Base-by-base conservation (phyloP, 441 rosid genomes). In the Arabidopsis hybrid region DNA sequence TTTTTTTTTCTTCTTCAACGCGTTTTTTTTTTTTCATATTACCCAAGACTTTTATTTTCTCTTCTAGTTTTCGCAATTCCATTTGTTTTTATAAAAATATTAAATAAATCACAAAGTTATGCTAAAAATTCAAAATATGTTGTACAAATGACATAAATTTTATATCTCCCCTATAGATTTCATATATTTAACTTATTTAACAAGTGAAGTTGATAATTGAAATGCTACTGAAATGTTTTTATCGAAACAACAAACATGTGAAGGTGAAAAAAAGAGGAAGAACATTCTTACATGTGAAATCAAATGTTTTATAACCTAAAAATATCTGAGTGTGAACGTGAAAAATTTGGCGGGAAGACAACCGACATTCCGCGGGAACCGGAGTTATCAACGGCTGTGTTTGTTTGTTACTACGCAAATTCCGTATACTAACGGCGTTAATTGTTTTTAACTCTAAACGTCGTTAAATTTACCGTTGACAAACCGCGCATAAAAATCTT, bases 381-480 rank as follows among this genome's bases (percentile, higher is more conserved):
- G 69, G 74, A 68, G 49, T 34, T 16, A 75, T 42, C 64, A 68
- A 68, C 63, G 51, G 51, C 51, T 53, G 73, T 53, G 73, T 59
- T 60, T 18, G 18, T 57, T 57, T 65, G 6, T 43, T 56, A 14
- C 5, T 42, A 45, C 58, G 57, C 13, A 18, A 52, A 40, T 62
- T 55, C 43, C 21, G 43, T n/a, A 36, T 34, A 21, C 7, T 35
- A 38, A 53, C 65, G 58, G 51, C 65, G 74, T 75, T 67, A 51
- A 4, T 13, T 26, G 32, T 32, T 17, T 17, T 51, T 7, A 49
- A 39, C 68, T 31, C 29, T 16, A 18, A 35, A 58, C 52, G 78
- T 34, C 67, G 68, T 34, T 18, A 53, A 8, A 21, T 52, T 43
- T 31, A 34, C 64, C 16, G 50, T 49, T 66, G 16, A 47, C 52